Evolutionary conservation across 129 eudicot species (phyloP).

Genomic region (Oenanthe sinensis): DNA sequence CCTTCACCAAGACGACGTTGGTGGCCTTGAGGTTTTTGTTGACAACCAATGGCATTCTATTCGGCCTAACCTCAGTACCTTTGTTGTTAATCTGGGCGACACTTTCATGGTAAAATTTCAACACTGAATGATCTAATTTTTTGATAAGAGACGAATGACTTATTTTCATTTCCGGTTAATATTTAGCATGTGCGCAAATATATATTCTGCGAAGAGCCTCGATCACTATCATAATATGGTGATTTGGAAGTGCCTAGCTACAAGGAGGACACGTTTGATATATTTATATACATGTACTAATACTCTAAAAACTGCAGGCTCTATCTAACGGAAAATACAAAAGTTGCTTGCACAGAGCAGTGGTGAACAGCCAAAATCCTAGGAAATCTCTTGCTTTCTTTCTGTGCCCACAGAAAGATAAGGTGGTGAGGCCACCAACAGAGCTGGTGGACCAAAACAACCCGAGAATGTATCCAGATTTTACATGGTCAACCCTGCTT

Average conservation of each 20-base stretch:
- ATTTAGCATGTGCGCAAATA: too few relatives aligned
- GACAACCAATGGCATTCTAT: constrained; percentile 68
- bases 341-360: constrained; percentile 68
- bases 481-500: constrained; percentile 48
- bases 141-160: neutral
- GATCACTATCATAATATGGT: neutral
- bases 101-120: constrained; percentile 61
- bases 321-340: constrained; percentile 73
- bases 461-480: constrained; percentile 56
- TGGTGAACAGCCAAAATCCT: constrained; percentile 47
- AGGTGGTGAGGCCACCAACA: constrained; percentile 51
- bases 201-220: too few relatives aligned
- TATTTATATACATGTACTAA: neutral
- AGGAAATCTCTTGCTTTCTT: constrained; percentile 66
- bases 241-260: neutral
- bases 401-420: constrained; percentile 47
- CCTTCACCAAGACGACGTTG: constrained; percentile 77
- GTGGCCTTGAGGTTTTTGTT: constrained; percentile 75
- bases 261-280: neutral
- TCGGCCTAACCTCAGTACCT: constrained; percentile 42
- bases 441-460: constrained; percentile 45
- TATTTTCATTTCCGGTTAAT: neutral
- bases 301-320: constrained; percentile 36
- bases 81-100: constrained; percentile 94
- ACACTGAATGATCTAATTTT: neutral